A percentile compares a stretch with the other conserved stretches of the same genome.
Evolutionary conservation across 2,329 filamentous ascomycete species (phyloP).

Genomic region (Hymenoscyphus infarciens): DNA sequence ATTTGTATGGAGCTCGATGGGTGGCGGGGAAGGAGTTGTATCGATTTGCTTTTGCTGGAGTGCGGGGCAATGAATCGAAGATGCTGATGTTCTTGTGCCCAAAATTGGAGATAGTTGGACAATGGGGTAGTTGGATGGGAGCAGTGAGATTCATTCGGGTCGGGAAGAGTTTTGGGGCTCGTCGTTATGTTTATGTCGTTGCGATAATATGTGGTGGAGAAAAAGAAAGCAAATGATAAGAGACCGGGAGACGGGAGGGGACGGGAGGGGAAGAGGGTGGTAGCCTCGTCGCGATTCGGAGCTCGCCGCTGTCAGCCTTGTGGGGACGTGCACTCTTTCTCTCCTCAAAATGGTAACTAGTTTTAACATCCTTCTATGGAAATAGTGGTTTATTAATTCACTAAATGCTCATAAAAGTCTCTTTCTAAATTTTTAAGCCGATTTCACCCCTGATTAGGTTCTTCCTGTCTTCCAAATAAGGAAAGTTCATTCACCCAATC

Average conservation of each 20-base stretch:
- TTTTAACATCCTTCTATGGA: background rate
- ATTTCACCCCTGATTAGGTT: background rate
- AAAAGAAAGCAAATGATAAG: slow-evolving; percentile 7
- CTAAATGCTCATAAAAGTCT: background rate
- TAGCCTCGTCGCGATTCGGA: slow-evolving; percentile 9
- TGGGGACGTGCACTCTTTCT: background rate
- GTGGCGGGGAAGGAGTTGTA: background rate
- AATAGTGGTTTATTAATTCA: background rate
- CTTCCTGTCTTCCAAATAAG: background rate
- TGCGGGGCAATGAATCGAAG: background rate
- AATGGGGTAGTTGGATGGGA: background rate
- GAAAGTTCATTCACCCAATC: slow-evolving; percentile 7
- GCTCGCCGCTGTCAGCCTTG: slow-evolving; percentile 13
- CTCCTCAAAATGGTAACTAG: background rate
- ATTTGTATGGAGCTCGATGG: background rate
- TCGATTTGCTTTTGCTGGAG: background rate
- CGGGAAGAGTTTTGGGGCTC: background rate
- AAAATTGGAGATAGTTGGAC: background rate
- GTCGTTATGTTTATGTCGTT: background rate
- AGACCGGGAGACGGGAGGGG: too few species aligned
- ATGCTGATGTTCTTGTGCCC: background rate
- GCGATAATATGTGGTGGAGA: background rate
- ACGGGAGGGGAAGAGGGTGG: background rate
- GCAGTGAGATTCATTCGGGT: background rate
- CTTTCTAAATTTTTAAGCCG: background rate